phyloP scores from a whole-genome alignment of 1,284 basidiomycete species.

The Ganoderma sp. region DNA sequence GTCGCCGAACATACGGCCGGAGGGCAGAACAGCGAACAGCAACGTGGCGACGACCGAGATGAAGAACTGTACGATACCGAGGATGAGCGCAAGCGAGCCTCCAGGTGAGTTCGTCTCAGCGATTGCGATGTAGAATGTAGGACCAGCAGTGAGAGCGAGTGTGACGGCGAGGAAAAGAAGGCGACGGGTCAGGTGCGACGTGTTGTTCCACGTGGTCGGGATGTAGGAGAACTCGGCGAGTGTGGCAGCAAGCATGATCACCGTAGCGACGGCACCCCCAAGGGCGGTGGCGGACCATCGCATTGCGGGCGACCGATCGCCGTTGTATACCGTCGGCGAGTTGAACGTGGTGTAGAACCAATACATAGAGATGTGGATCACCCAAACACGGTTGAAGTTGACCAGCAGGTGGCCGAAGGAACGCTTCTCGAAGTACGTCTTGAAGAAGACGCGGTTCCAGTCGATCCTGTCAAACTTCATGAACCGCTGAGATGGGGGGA shows the following conservation, averaged over 20 bases:
- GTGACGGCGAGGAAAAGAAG: constrained; percentile 85
- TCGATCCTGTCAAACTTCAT: constrained; percentile 96
- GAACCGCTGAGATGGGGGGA: constrained; percentile 88
- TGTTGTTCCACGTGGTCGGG: constrained; percentile 97
- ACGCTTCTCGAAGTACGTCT: constrained; percentile 96
- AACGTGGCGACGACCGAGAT: constrained; percentile 83
- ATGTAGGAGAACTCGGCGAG: constrained; percentile 94
- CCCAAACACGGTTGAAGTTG: constrained; percentile 99
- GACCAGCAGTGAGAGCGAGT: constrained; percentile 84
- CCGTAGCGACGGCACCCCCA: constrained; percentile 87
- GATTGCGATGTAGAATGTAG: constrained; percentile 89
- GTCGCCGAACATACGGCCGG: constrained; percentile 94
- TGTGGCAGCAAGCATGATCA: constrained; percentile 94
- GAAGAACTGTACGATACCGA: constrained; percentile 92
- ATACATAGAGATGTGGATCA: constrained; percentile 90
- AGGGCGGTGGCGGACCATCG: constrained; percentile 89
- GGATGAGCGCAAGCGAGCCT: constrained; percentile 79
- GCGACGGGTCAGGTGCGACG: constrained; percentile 89
- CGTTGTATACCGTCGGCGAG: constrained; percentile 83
- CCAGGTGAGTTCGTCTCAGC: constrained; percentile 63
- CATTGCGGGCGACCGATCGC: constrained; percentile 69
- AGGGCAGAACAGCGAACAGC: constrained; percentile 87
- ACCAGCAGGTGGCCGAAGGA: constrained; percentile 93
- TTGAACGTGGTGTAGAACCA: constrained; percentile 97
- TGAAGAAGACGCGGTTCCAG: constrained; percentile 95